phyloP scores from a whole-genome alignment of 1,139 yeast species.

The Ogataea hybrid region DNA sequence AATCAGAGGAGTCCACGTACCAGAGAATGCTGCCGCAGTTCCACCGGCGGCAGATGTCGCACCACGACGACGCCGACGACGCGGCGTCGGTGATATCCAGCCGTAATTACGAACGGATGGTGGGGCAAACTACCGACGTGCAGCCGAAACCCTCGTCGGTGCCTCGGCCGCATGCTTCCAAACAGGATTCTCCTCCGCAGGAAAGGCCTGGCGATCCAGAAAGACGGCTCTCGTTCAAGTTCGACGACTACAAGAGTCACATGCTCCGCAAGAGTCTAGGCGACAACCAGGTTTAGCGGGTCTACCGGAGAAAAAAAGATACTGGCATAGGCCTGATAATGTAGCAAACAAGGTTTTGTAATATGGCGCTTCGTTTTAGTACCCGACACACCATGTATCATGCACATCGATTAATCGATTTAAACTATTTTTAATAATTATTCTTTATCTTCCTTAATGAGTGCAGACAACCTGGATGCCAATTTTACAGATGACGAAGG shows the following conservation, averaged over 20 bases:
- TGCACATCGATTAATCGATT: too few species aligned
- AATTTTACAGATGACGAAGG: constrained; percentile 30
- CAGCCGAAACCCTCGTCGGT: neutral
- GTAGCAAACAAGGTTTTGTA: neutral
- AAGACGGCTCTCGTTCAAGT: constrained; percentile 20
- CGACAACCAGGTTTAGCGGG: constrained; percentile 6
- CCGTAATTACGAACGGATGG: constrained; percentile 4
- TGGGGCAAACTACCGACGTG: constrained; percentile 6
- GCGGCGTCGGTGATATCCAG: constrained; percentile 13
- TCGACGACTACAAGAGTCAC: constrained; percentile 22
- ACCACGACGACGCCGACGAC: constrained; percentile 8
- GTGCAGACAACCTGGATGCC: constrained; percentile 22
- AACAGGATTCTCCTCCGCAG: neutral
- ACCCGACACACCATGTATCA: too few species aligned
- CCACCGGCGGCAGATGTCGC: constrained; percentile 19
- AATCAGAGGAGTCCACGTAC: too few species aligned
- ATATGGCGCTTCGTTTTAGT: neutral
- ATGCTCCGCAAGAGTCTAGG: constrained; percentile 22
- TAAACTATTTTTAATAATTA: neutral
- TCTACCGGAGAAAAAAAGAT: neutral
- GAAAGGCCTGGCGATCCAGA: neutral
- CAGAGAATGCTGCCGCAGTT: too few species aligned
- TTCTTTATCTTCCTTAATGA: neutral
- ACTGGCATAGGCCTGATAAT: too few species aligned
- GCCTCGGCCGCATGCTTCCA: neutral